Base-by-base conservation (phyloP, 1,284 basidiomycete genomes). In the Pseudozyma pruni region DNA sequence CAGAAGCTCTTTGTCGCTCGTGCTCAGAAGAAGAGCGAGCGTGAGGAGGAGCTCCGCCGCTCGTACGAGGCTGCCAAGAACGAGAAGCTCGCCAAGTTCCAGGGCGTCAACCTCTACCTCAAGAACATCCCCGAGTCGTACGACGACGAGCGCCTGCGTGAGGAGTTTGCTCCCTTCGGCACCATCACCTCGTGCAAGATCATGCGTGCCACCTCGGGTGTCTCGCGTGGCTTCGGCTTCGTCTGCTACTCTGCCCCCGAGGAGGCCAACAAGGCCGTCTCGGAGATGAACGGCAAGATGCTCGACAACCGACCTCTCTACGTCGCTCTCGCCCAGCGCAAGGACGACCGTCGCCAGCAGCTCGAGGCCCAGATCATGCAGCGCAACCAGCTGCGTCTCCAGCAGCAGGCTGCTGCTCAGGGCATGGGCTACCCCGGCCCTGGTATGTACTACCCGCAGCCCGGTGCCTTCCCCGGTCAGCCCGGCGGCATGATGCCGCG, bases 201-300 rank as follows among this genome's bases (percentile, higher is more conserved):
- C 84, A 99, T 99, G 96, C 90, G 92, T 76, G 94, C 76, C 93
- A 92, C 85, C 31, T 78, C 78, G 9, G 89, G 88, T 64, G 88
- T 86, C 45, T 93, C 92, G 42, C 93, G 94, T 83, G 96, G 96
- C 79, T 99, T 99, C 82, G 96, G 96, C 78, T 99, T 99, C 83
- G 96, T 99, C 75, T 99, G 96, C 86, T 99, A 94, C 87, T 93
- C 93, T 40, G 91, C 93, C 60, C 94, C 96, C 51, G 96, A 99
- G 78, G 96, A 99, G 86, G 95, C 96, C 45, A 98, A 94, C 83
- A 98, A 98, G 87, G 96, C 96, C 64, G 94, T 98, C 72, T 92
- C 93, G 54, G 96, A 99, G 87, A 97, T 99, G 94, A 98, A 98
- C 88, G 97, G 97, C 88, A 98, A 98, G 87, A 98, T 98, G 91